Evolutionary conservation across 805 yeast species (phyloP).

Genomic region (Metschnikowia sp.): DNA sequence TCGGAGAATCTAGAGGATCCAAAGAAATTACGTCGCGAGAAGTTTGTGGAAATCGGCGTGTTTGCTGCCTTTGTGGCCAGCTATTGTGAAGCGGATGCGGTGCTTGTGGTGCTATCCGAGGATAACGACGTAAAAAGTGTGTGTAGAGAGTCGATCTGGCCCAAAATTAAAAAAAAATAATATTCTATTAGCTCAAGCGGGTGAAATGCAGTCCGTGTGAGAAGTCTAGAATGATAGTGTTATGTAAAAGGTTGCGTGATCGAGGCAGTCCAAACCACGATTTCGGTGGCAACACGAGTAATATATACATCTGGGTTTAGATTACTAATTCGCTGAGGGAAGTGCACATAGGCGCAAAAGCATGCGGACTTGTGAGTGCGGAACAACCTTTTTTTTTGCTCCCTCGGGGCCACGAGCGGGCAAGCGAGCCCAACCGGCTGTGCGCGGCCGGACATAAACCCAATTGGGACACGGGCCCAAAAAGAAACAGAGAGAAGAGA

Average conservation of each 20-base stretch:
- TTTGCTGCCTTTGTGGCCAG: neutral
- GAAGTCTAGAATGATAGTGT: no score
- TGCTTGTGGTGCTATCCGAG: neutral
- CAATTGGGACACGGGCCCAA: neutral
- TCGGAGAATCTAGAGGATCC: neutral
- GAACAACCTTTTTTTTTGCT: neutral
- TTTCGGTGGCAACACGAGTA: constrained; percentile 6
- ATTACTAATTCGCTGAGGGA: constrained; percentile 9
- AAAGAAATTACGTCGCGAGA: no score
- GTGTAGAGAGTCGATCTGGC: no score
- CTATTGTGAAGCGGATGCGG: neutral
- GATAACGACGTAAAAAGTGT: neutral
- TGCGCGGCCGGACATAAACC: neutral
- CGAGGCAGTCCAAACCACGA: neutral
- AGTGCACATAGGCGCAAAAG: constrained; percentile 1
- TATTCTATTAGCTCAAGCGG: no score
- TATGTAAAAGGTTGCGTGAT: neutral
- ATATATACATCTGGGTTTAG: constrained; percentile 9
- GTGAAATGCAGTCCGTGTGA: no score
- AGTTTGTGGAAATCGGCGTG: neutral
- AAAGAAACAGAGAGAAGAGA: neutral
- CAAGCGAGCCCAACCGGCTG: neutral
- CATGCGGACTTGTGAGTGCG: constrained; percentile 7
- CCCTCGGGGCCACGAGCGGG: neutral
- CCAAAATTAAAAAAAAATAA: no score